Evolutionary conservation across 2,329 filamentous ascomycete genomes (phyloP).

Genomic region (Diaporthe australafricana): DNA sequence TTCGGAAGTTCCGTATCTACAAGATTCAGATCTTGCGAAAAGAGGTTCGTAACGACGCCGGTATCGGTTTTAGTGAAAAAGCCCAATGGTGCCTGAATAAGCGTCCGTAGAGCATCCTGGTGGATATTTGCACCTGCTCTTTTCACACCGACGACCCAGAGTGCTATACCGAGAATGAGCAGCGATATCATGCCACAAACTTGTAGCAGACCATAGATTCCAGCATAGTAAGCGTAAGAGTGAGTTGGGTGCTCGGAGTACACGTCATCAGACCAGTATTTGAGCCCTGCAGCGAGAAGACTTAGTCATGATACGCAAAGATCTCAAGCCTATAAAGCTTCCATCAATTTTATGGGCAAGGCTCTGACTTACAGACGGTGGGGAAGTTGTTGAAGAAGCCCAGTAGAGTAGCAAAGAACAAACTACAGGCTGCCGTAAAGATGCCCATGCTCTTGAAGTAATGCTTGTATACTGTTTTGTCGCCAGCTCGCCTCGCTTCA

Average conservation of each 20-base stretch:
- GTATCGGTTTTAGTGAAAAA: constrained; percentile 57
- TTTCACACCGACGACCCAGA: constrained; percentile 44
- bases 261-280: constrained; percentile 45
- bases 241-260: constrained; percentile 25
- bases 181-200: constrained; percentile 38
- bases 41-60: constrained; percentile 56
- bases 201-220: constrained; percentile 42
- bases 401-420: constrained; percentile 41
- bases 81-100: constrained; percentile 52
- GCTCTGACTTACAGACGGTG: constrained; percentile 45
- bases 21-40: constrained; percentile 58
- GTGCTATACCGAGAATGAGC: constrained; percentile 31
- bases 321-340: no score
- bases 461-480: constrained; percentile 48
- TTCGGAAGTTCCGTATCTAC: constrained; percentile 54
- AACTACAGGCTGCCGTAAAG: constrained; percentile 28
- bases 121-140: constrained; percentile 50
- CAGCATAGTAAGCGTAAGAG: constrained; percentile 42
- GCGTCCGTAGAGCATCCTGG: constrained; percentile 46
- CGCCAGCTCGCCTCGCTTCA: constrained; percentile 15
- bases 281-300: constrained; percentile 41
- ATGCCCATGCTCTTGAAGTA: constrained; percentile 47
- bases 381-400: constrained; percentile 47
- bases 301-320: not conserved
- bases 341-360: no score